Evolutionary conservation across 1,284 basidiomycete species (phyloP).

Genomic region (Schizophyllum amplum): DNA sequence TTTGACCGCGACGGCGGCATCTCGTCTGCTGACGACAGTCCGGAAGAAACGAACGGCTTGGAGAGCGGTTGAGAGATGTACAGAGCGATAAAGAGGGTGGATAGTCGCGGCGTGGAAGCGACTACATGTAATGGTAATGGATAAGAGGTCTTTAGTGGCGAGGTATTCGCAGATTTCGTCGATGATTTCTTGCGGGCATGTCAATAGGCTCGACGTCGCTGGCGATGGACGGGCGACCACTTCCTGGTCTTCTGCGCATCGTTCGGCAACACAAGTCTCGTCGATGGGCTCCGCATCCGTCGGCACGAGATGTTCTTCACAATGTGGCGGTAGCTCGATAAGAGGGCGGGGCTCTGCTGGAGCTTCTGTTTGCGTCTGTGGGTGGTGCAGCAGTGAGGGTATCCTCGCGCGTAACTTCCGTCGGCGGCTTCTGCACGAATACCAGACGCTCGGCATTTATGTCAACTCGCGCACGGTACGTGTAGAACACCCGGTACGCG

Average conservation of each 20-base stretch:
- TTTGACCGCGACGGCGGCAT: background rate
- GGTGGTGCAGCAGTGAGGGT: background rate
- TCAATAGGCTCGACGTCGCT: background rate
- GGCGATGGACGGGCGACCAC: background rate
- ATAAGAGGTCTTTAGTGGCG: background rate
- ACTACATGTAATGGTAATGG: background rate
- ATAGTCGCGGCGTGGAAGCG: background rate
- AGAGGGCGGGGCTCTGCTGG: background rate
- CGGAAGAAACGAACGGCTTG: background rate
- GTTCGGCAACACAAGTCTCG: background rate
- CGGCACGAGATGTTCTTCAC: background rate
- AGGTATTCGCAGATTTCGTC: background rate
- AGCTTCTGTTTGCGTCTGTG: background rate
- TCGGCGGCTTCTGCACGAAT: background rate
- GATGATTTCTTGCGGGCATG: background rate
- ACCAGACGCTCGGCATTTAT: too few species aligned
- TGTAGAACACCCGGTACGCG: too few species aligned
- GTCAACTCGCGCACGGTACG: too few species aligned
- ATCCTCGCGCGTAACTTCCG: background rate
- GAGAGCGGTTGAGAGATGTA: background rate
- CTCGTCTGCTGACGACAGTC: background rate
- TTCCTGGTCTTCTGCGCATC: background rate
- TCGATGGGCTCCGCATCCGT: background rate
- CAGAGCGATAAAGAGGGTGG: background rate
- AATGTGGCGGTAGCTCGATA: background rate